Evolutionary conservation across 257 asterid species (phyloP).

Genomic region (Marsdenia floribunda): DNA sequence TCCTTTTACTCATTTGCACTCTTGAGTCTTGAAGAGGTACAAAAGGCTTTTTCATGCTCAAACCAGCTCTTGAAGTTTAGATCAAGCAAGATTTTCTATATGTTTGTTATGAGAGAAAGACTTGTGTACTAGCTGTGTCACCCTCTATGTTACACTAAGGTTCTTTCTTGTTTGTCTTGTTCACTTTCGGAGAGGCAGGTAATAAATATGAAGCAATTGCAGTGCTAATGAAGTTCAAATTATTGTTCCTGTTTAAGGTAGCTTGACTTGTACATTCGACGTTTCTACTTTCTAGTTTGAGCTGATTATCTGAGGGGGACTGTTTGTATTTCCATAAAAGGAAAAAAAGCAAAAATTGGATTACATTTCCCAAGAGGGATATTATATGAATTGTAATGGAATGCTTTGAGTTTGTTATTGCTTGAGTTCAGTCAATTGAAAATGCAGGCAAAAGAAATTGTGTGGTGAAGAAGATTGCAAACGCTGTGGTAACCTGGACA

Average conservation of each 20-base stretch:
- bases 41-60: too few relatives aligned
- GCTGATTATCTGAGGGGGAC: neutral
- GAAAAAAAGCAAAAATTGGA: neutral
- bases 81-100: neutral
- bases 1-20: too few relatives aligned
- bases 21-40: too few relatives aligned
- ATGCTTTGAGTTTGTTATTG: neutral
- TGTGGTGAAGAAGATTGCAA: slow-evolving; percentile 90
- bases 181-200: neutral
- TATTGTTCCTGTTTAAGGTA: neutral
- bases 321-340: neutral
- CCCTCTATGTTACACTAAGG: neutral
- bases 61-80: neutral
- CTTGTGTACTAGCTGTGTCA: too few relatives aligned
- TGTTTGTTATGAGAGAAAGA: neutral
- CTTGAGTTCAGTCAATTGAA: neutral
- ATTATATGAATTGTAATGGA: neutral
- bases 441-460: slow-evolving; percentile 70
- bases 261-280: neutral
- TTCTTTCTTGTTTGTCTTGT: neutral
- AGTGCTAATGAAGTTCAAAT: neutral
- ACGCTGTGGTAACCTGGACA: slow-evolving; percentile 64
- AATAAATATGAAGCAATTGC: neutral
- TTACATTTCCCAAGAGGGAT: neutral
- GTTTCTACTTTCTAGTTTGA: neutral